Conservation (phyloP, 129 eudicot species). For the Glebionis coronaria region DNA sequence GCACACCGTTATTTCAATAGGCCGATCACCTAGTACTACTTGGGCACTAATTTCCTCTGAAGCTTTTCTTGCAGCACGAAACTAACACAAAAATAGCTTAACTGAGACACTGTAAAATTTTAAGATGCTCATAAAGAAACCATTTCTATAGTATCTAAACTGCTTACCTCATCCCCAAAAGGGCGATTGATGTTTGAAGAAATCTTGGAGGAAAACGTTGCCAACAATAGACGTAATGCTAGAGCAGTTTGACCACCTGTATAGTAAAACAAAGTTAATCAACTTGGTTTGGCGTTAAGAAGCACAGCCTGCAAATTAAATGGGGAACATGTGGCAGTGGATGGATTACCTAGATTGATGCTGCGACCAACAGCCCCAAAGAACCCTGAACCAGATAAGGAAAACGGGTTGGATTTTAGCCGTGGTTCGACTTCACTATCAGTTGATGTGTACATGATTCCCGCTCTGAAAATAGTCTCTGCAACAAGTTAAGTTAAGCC, state of each 20-base stretch:
- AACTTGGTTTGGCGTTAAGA: conserved; percentile 8
- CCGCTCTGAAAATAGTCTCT: conserved; percentile 91
- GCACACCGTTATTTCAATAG: conserved; percentile 86
- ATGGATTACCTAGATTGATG: conserved; percentile 68
- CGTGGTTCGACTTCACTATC: conserved; percentile 41
- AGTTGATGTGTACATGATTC: conserved; percentile 85
- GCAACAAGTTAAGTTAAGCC: conserved; percentile 79
- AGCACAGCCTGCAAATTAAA: conserved; percentile 1
- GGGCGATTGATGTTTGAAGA: conserved; percentile 78
- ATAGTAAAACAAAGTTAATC: conserved; percentile 2
- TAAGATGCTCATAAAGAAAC: background rate
- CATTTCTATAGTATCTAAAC: background rate
- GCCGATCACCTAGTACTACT: conserved; percentile 90
- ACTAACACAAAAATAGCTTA: conserved; percentile 33
- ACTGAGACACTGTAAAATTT: background rate
- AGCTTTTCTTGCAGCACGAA: conserved; percentile 83
- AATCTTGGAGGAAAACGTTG: conserved; percentile 71
- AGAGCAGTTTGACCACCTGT: conserved; percentile 90
- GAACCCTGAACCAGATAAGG: conserved; percentile 74
- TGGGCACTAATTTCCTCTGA: conserved; percentile 91
- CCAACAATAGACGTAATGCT: conserved; percentile 68
- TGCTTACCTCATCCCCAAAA: conserved; percentile 78
- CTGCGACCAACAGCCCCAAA: conserved; percentile 85
- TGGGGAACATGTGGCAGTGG: background rate
- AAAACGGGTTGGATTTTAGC: conserved; percentile 63